Evolutionary conservation across 23 red algal genomes (phyloP).

Genomic region (Chondrus crispus): DNA sequence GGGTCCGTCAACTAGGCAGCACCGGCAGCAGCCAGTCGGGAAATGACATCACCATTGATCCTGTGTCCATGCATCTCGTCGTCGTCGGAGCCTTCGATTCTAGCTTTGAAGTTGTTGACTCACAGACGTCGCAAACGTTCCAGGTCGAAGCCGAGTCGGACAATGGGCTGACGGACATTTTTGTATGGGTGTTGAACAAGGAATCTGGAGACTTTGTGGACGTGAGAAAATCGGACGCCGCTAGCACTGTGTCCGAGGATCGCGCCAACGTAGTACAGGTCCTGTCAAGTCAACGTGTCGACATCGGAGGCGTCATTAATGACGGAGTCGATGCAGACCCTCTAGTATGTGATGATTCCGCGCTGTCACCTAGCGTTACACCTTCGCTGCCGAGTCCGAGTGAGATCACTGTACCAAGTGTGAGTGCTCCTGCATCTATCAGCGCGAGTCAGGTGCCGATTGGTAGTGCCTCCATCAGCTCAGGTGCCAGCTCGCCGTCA

Average conservation of each 20-base stretch:
- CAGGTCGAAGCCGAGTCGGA: not conserved
- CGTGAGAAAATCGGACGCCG: not conserved
- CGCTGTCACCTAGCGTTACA: not conserved
- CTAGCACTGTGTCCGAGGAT: slow-evolving; percentile 33
- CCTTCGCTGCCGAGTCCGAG: not conserved
- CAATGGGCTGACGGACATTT: slow-evolving; percentile 43
- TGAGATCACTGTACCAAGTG: too few species aligned
- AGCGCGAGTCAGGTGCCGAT: too few species aligned
- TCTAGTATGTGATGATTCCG: slow-evolving; percentile 19
- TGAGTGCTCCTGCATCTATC: too few species aligned
- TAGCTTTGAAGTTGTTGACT: slow-evolving; percentile 25
- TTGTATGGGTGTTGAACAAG: slow-evolving; percentile 52
- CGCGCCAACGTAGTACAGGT: slow-evolving; percentile 34
- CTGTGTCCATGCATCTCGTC: slow-evolving; percentile 21
- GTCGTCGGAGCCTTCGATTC: slow-evolving; percentile 33
- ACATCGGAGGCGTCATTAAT: slow-evolving; percentile 56
- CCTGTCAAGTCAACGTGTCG: not conserved
- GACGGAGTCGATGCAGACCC: slow-evolving; percentile 31
- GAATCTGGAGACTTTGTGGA: slow-evolving; percentile 19
- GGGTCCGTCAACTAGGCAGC: slow-evolving; percentile 46
- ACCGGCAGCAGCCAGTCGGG: slow-evolving; percentile 43
- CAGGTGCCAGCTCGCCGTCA: too few species aligned
- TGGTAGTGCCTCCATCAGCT: too few species aligned
- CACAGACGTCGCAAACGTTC: not conserved
- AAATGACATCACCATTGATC: slow-evolving; percentile 39